Evolutionary conservation across 192 early-diverging fungal genomes (phyloP), one percentile per base, ranked within the genome.

Genomic region (Pilobolus umbonatus): DNA sequence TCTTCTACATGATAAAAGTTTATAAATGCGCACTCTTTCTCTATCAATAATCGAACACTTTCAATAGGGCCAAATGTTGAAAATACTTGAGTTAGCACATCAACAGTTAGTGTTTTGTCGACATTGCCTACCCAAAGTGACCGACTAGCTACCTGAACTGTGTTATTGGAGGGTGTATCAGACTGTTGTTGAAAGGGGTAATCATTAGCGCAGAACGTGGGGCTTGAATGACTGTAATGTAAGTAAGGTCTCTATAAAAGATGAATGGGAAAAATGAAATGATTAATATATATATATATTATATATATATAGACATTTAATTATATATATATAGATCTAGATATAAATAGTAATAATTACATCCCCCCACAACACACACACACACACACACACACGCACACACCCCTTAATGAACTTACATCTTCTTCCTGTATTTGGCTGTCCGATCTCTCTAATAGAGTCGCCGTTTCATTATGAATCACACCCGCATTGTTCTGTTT

Each of bases 11-110:
- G 77, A 35, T 78, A 63, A 67, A 88, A 96, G 62, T 94, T 98
- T 53, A 98, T 83, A 69, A 96, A 98, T 21, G 92, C 96, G 52
- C 96, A 96, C 60, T 98, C 93, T 71, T 93, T 93, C 61, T 98
- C 96, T 1, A 87, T 83, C 17, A 96, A 75, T 50, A 98, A 80
- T 25, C 93, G 81, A 39, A 96, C 74, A 44, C 83, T 85, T 67
- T 98, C 96, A 55, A 98, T 93, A 11, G 89, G 75, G 0, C 96
- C 96, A 72, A 90, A 98, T 34, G 84, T 83, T 39, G 84, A 81
- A 66, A 98, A 98, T 11, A 88, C 66, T 44, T 81, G 80, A 6
- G 85, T 78, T 43, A 98, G 76, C 29, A 94, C 89, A n/a, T 88
- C 84, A 35, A 78, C 80, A 6, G 82, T 85, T 51, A 96, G 81